phyloP scores from a whole-genome alignment of 2,329 filamentous ascomycete genomes.

The Aspergillus felis region DNA sequence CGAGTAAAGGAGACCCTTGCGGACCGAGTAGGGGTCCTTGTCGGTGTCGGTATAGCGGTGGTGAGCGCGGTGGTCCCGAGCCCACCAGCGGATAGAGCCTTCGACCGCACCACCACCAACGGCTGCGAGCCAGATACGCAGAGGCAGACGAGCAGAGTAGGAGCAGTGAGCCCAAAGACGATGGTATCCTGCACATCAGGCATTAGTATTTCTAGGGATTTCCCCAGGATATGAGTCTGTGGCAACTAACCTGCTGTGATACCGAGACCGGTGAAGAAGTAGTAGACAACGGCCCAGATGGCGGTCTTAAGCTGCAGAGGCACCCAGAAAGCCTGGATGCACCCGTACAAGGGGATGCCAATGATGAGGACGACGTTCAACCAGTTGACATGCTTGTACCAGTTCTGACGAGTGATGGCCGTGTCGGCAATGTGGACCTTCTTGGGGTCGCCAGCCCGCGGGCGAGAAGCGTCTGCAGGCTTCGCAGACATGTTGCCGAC shows the following conservation, averaged over 20 bases:
- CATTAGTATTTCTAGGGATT: background rate
- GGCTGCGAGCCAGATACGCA: constrained; percentile 77
- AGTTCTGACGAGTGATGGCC: constrained; percentile 76
- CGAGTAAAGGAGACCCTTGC: constrained; percentile 80
- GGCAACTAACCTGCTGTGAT: constrained; percentile 65
- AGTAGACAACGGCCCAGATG: constrained; percentile 71
- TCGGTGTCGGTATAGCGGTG: constrained; percentile 91
- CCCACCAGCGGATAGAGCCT: constrained; percentile 87
- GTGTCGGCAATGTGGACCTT: constrained; percentile 84
- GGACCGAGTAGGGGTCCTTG: constrained; percentile 86
- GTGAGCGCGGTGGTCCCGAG: constrained; percentile 79
- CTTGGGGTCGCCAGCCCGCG: constrained; percentile 45
- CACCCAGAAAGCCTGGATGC: constrained; percentile 72
- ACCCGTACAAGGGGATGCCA: constrained; percentile 69
- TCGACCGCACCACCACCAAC: constrained; percentile 79
- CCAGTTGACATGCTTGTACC: constrained; percentile 93
- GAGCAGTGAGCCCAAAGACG: constrained; percentile 83
- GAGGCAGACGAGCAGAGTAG: constrained; percentile 71
- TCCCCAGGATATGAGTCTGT: background rate
- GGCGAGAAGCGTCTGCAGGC: constrained; percentile 28
- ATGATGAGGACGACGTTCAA: constrained; percentile 80
- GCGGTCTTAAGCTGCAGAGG: constrained; percentile 69
- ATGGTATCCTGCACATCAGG: constrained; percentile 59
- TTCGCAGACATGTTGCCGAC: constrained; percentile 34
- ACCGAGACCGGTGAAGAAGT: constrained; percentile 77